phyloP scores from a whole-genome alignment of 352 stramenopile genomes.

The Globisporangium megalacanthum region DNA sequence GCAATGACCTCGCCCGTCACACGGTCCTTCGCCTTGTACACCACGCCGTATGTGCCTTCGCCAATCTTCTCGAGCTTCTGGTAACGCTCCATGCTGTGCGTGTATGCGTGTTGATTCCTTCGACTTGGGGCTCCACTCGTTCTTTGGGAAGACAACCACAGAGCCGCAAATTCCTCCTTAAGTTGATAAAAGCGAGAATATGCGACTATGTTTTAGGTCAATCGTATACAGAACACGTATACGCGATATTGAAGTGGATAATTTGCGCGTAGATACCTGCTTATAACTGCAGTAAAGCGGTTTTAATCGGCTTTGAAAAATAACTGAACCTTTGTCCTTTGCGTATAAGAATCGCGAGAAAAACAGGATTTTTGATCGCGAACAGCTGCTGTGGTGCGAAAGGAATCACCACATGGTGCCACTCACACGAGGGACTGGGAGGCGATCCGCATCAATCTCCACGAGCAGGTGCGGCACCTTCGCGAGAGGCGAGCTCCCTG shows the following conservation, averaged over 20 bases:
- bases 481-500: constrained; percentile 11
- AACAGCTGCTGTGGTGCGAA: too few relatives aligned
- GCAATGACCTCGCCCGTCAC: constrained; percentile 95
- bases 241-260: too few relatives aligned
- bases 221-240: too few relatives aligned
- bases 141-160: background rate
- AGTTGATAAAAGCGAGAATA: too few relatives aligned
- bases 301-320: background rate
- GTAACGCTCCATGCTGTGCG: constrained; percentile 83
- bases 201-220: too few relatives aligned
- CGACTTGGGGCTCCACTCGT: too few relatives aligned
- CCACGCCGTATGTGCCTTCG: constrained; percentile 98
- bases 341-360: background rate
- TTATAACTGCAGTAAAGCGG: background rate
- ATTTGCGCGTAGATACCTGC: background rate
- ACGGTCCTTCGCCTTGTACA: constrained; percentile 99
- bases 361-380: too few relatives aligned
- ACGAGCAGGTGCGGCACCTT: constrained; percentile 48
- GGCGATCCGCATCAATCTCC: constrained; percentile 40
- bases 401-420: background rate
- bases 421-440: constrained; percentile 18
- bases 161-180: too few relatives aligned
- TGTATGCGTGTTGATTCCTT: background rate
- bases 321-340: background rate
- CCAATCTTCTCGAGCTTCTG: constrained; percentile 97